Base-by-base conservation (phyloP, 2,329 filamentous ascomycete genomes). In the Botryosphaeria dothidea region DNA sequence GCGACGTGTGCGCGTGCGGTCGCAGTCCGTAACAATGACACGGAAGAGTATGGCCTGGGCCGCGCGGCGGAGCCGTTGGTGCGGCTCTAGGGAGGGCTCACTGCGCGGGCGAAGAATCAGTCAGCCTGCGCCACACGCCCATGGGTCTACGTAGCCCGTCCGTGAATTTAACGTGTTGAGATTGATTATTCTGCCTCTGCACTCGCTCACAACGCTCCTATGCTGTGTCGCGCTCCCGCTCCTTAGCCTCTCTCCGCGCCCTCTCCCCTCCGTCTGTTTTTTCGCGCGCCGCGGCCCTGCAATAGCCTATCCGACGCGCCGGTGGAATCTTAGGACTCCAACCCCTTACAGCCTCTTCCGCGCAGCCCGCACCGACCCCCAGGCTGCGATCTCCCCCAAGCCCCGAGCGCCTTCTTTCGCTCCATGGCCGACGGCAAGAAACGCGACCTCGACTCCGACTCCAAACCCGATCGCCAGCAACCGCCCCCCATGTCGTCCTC, bases 361-460 rank as follows among this genome's bases (percentile, higher is more conserved):
- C 62, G 25, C 38, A 34, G 49, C 45, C 62, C 62, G 51, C 52
- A 56, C 54, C 54, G 54, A 52, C 62, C 51, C 29, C 51, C 29
- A 8, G 34, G 41, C 38, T 38, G 46, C 46, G 31, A 43, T 56
- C 34, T 41, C 51, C 62, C 51, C 36, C 49, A 27, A 46, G 52
- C 62, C 49, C 51, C 46, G 41, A 54, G 49, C 48, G 41, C 60
- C 64, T 67, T 69, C 75, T 27, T 48, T 63, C 48, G 46, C 49
- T 84, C 72, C 69, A 96, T 96, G 92, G 85, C 90, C 74, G 91
- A 95, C 83, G 93, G 93, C 78, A 96, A 95, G 85, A 95, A 92
- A 79, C 90, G 91, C 76, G 85, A 86, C 74, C 87, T 92, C 82
- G 87, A 90, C 72, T 87, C 92, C 82, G 86, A 86, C 72, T 72